phyloP scores from a whole-genome alignment of 2,329 filamentous ascomycete genomes.

The Fusarium armeniacum region DNA sequence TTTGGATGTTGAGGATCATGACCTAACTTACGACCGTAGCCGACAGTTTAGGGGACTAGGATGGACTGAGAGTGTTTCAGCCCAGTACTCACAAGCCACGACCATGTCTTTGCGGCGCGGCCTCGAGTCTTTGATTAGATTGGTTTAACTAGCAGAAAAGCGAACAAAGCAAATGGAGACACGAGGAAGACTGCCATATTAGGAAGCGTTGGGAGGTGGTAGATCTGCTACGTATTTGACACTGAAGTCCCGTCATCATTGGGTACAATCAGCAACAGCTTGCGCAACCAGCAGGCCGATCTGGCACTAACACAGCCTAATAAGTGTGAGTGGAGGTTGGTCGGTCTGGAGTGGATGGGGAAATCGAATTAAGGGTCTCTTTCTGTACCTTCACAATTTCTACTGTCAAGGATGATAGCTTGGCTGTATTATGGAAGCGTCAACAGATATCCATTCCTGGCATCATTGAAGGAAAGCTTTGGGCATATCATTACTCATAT shows the following conservation, averaged over 20 bases:
- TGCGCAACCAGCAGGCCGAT: slow-evolving; percentile 42
- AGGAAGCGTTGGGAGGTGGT: slow-evolving; percentile 20
- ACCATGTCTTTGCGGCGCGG: slow-evolving; percentile 13
- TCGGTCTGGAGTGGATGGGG: slow-evolving; percentile 41
- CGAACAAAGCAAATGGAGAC: slow-evolving; percentile 29
- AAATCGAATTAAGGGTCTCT: slow-evolving; percentile 43
- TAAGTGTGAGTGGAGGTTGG: slow-evolving; percentile 41
- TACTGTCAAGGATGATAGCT: slow-evolving; percentile 36
- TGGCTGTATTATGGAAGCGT: slow-evolving; percentile 3
- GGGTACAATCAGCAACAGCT: slow-evolving; percentile 26
- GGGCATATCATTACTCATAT: neutral
- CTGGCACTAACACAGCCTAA: slow-evolving; percentile 38
- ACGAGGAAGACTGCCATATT: slow-evolving; percentile 38
- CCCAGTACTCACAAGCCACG: slow-evolving; percentile 43
- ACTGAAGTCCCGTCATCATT: slow-evolving; percentile 26
- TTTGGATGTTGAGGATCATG: slow-evolving; percentile 9
- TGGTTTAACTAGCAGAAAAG: neutral
- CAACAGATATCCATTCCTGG: neutral
- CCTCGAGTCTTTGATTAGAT: neutral
- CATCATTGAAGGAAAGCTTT: neutral
- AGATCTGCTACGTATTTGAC: slow-evolving; percentile 29
- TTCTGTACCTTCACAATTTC: slow-evolving; percentile 43
- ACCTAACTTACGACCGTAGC: slow-evolving; percentile 15
- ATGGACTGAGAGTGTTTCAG: slow-evolving; percentile 35
- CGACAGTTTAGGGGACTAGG: slow-evolving; percentile 21